phyloP scores from a whole-genome alignment of 2,329 filamentous ascomycete genomes.

The Thermoascus crustaceus region DNA sequence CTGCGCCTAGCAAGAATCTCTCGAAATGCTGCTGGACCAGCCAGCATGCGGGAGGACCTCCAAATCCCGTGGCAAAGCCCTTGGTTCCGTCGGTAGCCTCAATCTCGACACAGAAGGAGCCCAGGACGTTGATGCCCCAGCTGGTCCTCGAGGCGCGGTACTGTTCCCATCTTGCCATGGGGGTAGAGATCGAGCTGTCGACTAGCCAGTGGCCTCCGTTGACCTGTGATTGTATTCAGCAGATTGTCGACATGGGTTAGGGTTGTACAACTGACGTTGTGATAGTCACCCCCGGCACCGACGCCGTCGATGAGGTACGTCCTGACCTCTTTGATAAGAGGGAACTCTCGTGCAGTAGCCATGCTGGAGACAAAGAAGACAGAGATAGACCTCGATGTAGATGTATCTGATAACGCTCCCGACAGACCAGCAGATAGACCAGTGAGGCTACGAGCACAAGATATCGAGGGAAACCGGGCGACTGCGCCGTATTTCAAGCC shows the following conservation, averaged over 20 bases:
- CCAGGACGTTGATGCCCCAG: constrained; percentile 93
- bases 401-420: no score
- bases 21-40: constrained; percentile 89
- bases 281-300: constrained; percentile 54
- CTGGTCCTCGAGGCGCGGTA: constrained; percentile 82
- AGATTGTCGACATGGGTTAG: not conserved
- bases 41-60: constrained; percentile 89
- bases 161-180: constrained; percentile 80
- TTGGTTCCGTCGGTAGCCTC: constrained; percentile 86
- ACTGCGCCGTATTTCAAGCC: not conserved
- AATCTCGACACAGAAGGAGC: constrained; percentile 84
- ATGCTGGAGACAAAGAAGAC: constrained; percentile 14
- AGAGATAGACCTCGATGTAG: no score
- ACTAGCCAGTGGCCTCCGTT: constrained; percentile 65
- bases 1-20: constrained; percentile 76
- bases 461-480: not conserved
- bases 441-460: no score
- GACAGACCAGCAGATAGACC: no score
- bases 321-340: constrained; percentile 38
- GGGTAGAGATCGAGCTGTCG: constrained; percentile 84
- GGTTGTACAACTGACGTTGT: constrained; percentile 65
- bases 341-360: constrained; percentile 28
- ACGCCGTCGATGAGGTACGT: constrained; percentile 41
- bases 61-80: constrained; percentile 89
- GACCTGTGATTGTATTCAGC: constrained; percentile 18